Evolutionary conservation across 2,329 filamentous ascomycete species (phyloP), one percentile per base, ranked within the genome.

Genomic region (Colletotrichum sp.): DNA sequence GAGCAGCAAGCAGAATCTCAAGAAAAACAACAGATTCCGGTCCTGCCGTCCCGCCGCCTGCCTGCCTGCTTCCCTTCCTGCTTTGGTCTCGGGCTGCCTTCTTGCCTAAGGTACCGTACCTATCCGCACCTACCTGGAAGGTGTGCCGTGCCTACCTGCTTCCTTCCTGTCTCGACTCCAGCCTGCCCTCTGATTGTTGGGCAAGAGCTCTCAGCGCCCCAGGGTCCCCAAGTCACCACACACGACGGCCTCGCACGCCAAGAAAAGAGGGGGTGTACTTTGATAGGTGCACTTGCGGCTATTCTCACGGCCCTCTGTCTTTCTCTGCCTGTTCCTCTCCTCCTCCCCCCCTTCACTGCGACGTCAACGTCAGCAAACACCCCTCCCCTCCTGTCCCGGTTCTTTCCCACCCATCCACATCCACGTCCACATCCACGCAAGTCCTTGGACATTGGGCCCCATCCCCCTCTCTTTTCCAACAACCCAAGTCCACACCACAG

Each of bases 321-420:
- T 71, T 57, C 52, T 72, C 34, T 66, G 71, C 68, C 28, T 28
- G 38, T 21, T 55, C 28, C 61, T 67, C 15, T 8, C 4, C 65
- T 74, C 72, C 34, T 67, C 58, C 60, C 48, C 72, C 36, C 34
- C 24, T 43, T 30, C 26, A 58, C 58, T 75, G 70, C 70, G 70
- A 75, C 73, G 70, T 73, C 73, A 75, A 73, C 64, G 70, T 75
- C 64, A 75, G 70, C 70, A 68, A 30, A n/a, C 57, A 69, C 65
- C 38, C 36, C 28, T 36, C 52, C 36, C 30, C 60, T 38, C 26
- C 61, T 66, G 60, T 36, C 26, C 63, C 55, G 61, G 73, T 67
- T 52, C 32, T 34, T 68, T 55, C 52, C 55, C 64, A 21, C 55
- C 55, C 57, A 69, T 36, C 36, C 30, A 36, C 26, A 43, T 30